Base-by-base conservation (phyloP, 208 protist species). In the Porcisia hertigi region DNA sequence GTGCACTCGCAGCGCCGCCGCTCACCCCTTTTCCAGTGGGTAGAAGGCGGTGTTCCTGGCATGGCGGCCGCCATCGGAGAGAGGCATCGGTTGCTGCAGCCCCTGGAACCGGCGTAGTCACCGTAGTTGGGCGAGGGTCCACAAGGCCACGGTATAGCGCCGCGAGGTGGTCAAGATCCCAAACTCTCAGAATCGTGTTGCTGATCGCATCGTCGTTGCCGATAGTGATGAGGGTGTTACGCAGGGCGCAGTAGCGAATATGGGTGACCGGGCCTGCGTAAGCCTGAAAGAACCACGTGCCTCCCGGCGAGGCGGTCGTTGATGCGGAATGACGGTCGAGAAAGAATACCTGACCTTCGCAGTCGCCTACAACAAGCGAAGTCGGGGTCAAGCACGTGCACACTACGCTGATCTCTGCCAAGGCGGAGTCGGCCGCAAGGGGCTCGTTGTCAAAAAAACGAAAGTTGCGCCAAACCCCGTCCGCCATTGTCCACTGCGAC, bases 321-420 rank as follows among this genome's bases (percentile, higher is more conserved):
- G 64, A 62, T 60, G 45, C n/a, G 47, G 65, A 43, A 41, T 80
- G 49, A 60, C 91, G 83, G 75, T 98, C 92, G 23, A 96, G 76
- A 14, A 96, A 78, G 65, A 86, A 83, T 5, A 98, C 83, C 18
- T 85, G 86, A 9, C 96, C 96, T 25, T 95, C 84, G 69, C 75
- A 70, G 85, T 93, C 93, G 43, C 95, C 96, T 57, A 97, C 86
- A 55, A 98, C 90, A 39, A 98, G 67, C 23, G 86, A 74, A 63
- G 92, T 88, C n/a, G 90, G 79, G 16, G 92, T 93, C 79, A 92
- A 91, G 53, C 91, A 92, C 69, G 79, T 86, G 71, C 86, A 90
- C 57, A 88, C 91, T 20, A 94, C 88, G 47, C 91, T 81, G 73
- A 96, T n/a, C 30, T 73, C 72, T 12, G 39, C 72, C 41, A 81